Base-by-base conservation (phyloP, 2,329 filamentous ascomycete species). In the Parascedosporium putredinis region DNA sequence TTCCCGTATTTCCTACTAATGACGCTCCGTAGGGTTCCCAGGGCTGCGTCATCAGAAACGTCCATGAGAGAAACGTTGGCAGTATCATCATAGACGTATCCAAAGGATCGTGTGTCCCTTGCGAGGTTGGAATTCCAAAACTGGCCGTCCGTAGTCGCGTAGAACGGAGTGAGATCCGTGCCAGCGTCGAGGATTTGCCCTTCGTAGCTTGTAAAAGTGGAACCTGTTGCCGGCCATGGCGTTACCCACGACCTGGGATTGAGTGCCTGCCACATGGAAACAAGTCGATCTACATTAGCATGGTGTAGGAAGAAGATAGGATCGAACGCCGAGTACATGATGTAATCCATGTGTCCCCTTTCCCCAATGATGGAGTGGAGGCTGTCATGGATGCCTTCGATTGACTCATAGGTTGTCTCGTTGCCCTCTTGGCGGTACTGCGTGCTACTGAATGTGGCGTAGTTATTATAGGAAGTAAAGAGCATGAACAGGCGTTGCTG, bases 231-330 rank as follows among this genome's bases (percentile, higher is more conserved):
- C 5, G 67, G 56, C 53, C 77, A 73, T 1, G 81, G 74, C 20
- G 72, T 66, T 4, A 88, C 75, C 67, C 82, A 91, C 24, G 76
- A 76, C 18, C 79, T 68, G 0, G 84, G 84, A 55, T 93, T 76
- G 12, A 93, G 64, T 1, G 74, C 70, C 66, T 93, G 86, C 86
- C 86, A 93, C 53, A 94, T 75, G 27, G 86, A 79, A 54, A 88
- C 79, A 24, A 86, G 64, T 2, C 88, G 78, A 59, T 94, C 88
- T 6, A 88, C 76, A 64, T 86, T 89, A 54, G 73, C 69, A 58
- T 91, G 87, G 58, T 91, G 86, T 7, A 91, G 66, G 66, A 84
- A 86, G 64, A 91, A 90, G 10, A 87, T 68, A 0, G 87, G 87
- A 59, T 94, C 88, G 60, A 88, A 94, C 0, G 84, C 78, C 2